Conservation (phyloP, 208 protist genomes). For the Strigomonas culicis region DNA sequence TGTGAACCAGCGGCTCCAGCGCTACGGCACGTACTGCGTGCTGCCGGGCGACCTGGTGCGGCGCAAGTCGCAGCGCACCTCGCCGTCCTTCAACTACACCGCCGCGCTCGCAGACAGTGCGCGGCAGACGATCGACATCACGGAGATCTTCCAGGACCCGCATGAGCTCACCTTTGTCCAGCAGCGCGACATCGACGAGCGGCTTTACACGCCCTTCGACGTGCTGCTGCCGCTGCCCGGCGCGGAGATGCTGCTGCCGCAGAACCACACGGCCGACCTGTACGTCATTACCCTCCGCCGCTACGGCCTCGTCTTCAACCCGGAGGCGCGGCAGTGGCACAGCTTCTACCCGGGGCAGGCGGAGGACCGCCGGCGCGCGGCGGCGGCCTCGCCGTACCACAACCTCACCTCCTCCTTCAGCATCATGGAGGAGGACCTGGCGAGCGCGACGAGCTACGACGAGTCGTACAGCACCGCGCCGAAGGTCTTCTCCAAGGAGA, state of each 20-base stretch:
- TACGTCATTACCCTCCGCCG: slow-evolving; percentile 81
- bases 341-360: slow-evolving; percentile 43
- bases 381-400: slow-evolving; percentile 48
- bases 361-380: not conserved
- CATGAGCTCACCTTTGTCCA: slow-evolving; percentile 25
- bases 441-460: slow-evolving; percentile 29
- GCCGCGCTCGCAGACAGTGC: slow-evolving; percentile 23
- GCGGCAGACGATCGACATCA: slow-evolving; percentile 14
- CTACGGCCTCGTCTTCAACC: slow-evolving; percentile 72
- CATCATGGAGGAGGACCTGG: slow-evolving; percentile 73
- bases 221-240: slow-evolving; percentile 79
- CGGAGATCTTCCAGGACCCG: slow-evolving; percentile 10
- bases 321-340: slow-evolving; percentile 75
- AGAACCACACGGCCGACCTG: slow-evolving; percentile 84
- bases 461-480: slow-evolving; percentile 16
- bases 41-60: slow-evolving; percentile 83
- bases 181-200: slow-evolving; percentile 49
- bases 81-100: not conserved
- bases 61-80: not conserved
- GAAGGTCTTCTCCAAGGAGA: slow-evolving; percentile 2
- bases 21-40: slow-evolving; percentile 80
- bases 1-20: slow-evolving; percentile 80
- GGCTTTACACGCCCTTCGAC: slow-evolving; percentile 54
- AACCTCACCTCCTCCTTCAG: slow-evolving; percentile 56
- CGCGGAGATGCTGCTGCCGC: slow-evolving; percentile 58